These are phyloP conservation scores for Salix caprea DNA, from an alignment of 345 rosid species.

Conservation along the genomic window DNA sequence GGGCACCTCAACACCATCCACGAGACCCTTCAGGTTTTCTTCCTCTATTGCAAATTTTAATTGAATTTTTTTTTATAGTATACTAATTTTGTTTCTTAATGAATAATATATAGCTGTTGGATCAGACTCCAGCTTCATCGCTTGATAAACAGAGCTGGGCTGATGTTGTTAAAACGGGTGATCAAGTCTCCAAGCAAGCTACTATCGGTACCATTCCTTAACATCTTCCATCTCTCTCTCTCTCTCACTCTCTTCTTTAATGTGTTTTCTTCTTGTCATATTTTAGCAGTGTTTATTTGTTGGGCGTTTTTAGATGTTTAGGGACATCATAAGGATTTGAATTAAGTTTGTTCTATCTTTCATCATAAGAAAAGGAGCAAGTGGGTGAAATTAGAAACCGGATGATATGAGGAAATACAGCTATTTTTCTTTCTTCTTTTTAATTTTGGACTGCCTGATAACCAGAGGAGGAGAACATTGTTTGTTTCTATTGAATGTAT, in stretches of 20 bases:
- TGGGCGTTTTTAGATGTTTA: not conserved
- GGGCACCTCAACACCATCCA: constrained; percentile 61
- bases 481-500: not conserved
- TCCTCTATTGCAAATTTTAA: not conserved
- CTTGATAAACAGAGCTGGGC: constrained; percentile 58
- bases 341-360: not conserved
- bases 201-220: constrained; percentile 49
- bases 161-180: constrained; percentile 73
- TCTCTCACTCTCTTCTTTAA: not conserved
- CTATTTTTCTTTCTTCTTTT: too few relatives aligned
- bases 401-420: not conserved
- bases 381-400: not conserved
- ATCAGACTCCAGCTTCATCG: constrained; percentile 44
- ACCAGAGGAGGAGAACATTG: not conserved
- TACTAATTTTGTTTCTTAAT: not conserved
- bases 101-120: constrained; percentile 38
- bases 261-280: not conserved
- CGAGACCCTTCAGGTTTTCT: constrained; percentile 66
- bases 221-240: not conserved
- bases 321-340: not conserved
- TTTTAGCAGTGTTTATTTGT: not conserved
- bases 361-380: not conserved
- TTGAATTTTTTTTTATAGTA: not conserved
- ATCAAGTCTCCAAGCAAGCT: constrained; percentile 78
- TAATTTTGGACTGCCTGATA: not conserved